Base-by-base conservation (phyloP, 2,329 filamentous ascomycete species). In the Exophiala bonariae region DNA sequence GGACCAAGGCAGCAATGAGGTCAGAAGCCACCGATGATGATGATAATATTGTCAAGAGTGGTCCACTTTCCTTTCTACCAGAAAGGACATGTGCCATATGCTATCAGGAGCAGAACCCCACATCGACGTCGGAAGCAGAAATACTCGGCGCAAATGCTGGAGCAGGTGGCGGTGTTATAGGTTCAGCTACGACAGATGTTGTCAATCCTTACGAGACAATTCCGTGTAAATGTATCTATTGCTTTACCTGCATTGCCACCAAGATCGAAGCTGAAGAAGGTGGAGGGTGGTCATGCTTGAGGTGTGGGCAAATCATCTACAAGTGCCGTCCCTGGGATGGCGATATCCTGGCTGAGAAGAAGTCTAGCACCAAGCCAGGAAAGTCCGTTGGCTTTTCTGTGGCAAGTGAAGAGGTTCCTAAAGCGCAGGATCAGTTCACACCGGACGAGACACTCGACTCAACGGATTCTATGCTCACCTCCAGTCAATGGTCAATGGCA, bases 51-150 rank as follows among this genome's bases (percentile, higher is more conserved):
- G 70, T 77, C 41, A 78, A 80, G 44, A 78, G 76, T 39, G 90
- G 91, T 44, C 89, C 96, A 64, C 80, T 89, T 39, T 79, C 80
- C 0, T 96, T 95, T 66, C 74, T 99, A 20, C 93, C 93, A 0
- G 91, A 97, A 68, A 77, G 92, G 49, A 97, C 92, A 0, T 99
- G 93, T 66, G 91, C 91, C 40, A 96, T 99, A 55, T 99, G 93
- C 72, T 97, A 97, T 66, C 84, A 91, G 61, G 91, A 96, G 59
- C 89, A 95, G 66, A 96, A 95, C 64, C 79, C 87, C 8, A 70
- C 72, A 2, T 77, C 83, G 1, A 79, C 81, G 1, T 82, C 82
- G 2, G 90, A 95, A 69, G 83, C 79, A 36, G 89, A 95, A 57
- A 74, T 91, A 3, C 73, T 96, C 57, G 83, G 86, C 1, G 81